Evolutionary conservation across 805 yeast species (phyloP), one percentile per base, ranked within the genome.

Genomic region (Candida palmyrensis): DNA sequence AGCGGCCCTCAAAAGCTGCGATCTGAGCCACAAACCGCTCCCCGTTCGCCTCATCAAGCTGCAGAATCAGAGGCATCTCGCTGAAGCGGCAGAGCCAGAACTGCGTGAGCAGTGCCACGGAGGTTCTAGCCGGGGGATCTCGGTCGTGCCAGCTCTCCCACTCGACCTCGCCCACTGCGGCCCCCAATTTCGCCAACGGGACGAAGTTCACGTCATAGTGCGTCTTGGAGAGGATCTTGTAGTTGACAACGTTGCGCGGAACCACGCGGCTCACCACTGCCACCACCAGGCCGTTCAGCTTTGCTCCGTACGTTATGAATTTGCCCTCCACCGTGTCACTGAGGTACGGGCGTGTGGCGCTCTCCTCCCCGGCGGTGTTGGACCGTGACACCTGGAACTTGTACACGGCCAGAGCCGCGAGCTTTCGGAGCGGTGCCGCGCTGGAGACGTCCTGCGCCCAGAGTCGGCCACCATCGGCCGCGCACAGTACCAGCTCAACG

Each of bases 191-290:
- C 12, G 32, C 20, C 18, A 31, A 16, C 4, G 34, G 38, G 1
- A 59, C 26, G 28, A 59, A 55, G 1, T 53, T 59, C 4, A 59
- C 34, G 7, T 45, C 39, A 17, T 48, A 45, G 13, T 52, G 56
- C 13, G 43, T 42, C 34, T 47, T 48, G 7, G 63, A 49, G 18
- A 41, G 32, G 24, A 51, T 54, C 11, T 46, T 43, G 36, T 60
- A 59, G 33, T 48, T 49, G 6, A 59, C 33, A 7, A 45, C 48
- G 32, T 53, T 47, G 20, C 48, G 53, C 6, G 65, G 61, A 4
- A 42, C 36, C 4, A 51, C 35, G 29, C 52, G 51, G 35, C 51
- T 56, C 3, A 47, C 44, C 2, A 59, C 25, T 5, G 53, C 37
- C 10, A 53, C 15, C 4, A 57, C 29, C 4, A 55, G 56, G 29